Conservation (phyloP, 2,329 filamentous ascomycete species). For the Knoxdaviesia proteae region DNA sequence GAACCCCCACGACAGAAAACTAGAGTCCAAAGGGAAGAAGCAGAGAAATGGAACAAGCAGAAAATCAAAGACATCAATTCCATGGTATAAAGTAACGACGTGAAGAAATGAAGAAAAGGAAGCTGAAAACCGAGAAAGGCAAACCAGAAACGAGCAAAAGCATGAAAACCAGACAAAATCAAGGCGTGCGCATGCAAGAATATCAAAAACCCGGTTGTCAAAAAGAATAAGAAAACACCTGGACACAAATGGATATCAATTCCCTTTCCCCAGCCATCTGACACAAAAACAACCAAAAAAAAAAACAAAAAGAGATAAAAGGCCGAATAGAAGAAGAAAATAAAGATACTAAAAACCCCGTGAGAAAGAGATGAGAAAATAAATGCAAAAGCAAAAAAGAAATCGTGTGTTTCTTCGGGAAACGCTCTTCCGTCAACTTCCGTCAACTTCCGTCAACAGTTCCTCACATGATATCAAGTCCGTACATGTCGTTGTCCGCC, state of each 20-base stretch:
- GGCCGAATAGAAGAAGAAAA: not conserved
- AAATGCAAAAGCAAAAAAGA: not conserved
- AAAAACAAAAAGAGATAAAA: not conserved
- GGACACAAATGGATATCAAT: not conserved
- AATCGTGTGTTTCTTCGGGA: not conserved
- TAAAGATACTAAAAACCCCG: not conserved
- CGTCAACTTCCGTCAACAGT: not conserved
- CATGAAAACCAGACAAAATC: not conserved
- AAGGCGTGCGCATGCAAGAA: not conserved
- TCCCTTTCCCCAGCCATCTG: not conserved
- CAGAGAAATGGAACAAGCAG: not conserved
- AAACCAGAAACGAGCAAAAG: not conserved
- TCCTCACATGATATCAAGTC: constrained; percentile 10
- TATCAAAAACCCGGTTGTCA: not conserved
- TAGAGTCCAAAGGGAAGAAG: not conserved
- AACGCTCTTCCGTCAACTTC: no score
- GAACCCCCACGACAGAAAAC: not conserved
- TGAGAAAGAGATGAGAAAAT: not conserved
- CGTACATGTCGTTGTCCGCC: constrained; percentile 23
- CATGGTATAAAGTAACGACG: not conserved
- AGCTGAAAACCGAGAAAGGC: not conserved
- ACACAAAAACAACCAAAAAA: not conserved
- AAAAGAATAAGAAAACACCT: not conserved
- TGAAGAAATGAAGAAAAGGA: not conserved
- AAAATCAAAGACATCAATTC: not conserved